phyloP scores from a whole-genome alignment of 2,329 filamentous ascomycete genomes.

The Xylariaceae sp. region DNA sequence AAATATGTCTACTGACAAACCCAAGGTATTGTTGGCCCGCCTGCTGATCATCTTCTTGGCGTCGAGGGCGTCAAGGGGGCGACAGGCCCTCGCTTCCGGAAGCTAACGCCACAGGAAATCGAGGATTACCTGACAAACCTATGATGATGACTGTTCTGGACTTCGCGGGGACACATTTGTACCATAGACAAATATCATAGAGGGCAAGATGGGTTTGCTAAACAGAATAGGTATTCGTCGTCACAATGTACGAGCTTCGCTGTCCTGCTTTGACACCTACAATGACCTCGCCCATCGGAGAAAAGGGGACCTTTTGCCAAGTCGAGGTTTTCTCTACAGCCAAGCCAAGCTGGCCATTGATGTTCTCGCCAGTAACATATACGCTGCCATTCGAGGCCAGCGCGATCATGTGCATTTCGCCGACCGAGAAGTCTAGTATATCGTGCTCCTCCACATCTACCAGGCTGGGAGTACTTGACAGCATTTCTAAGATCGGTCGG shows the following conservation, averaged over 20 bases:
- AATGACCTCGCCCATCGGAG: slow-evolving; percentile 30
- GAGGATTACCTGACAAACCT: slow-evolving; percentile 99
- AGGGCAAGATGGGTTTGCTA: slow-evolving; percentile 35
- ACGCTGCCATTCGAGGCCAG: slow-evolving; percentile 47
- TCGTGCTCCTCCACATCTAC: slow-evolving; percentile 47
- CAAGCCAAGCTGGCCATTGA: slow-evolving; percentile 57
- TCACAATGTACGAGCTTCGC: slow-evolving; percentile 48
- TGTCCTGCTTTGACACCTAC: slow-evolving; percentile 47
- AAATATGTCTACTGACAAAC: slow-evolving; percentile 26
- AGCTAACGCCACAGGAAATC: slow-evolving; percentile 95
- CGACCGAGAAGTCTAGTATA: slow-evolving; percentile 54
- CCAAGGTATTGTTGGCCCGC: slow-evolving; percentile 86
- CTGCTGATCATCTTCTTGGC: slow-evolving; percentile 87
- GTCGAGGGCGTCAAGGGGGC: slow-evolving; percentile 85
- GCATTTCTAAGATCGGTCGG: slow-evolving; percentile 31
- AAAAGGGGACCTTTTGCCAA: slow-evolving; percentile 39
- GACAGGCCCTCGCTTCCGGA: slow-evolving; percentile 82
- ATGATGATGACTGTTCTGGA: slow-evolving; percentile 47
- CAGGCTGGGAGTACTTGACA: slow-evolving; percentile 40
- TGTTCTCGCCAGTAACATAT: slow-evolving; percentile 54
- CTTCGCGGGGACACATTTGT: slow-evolving; percentile 37
- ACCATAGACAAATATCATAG: slow-evolving; percentile 46
- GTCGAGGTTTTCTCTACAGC: slow-evolving; percentile 21
- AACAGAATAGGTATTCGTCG: slow-evolving; percentile 24
- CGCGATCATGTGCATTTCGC: slow-evolving; percentile 55